Base-by-base conservation (phyloP, 2,329 filamentous ascomycete genomes). In the Plenodomus tracheiphilus region DNA sequence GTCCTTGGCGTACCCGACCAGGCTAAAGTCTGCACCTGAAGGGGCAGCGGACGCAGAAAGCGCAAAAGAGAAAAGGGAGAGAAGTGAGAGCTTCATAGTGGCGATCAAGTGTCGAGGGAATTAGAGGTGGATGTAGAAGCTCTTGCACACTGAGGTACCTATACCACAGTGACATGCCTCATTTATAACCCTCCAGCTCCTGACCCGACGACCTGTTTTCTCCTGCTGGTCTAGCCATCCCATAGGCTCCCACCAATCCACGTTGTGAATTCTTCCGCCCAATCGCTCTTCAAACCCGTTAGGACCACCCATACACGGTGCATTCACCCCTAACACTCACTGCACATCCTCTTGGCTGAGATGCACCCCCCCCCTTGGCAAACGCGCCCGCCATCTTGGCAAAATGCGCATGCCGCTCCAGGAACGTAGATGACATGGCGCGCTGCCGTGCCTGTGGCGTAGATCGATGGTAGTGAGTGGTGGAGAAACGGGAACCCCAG, bases 1-100 rank as follows among this genome's bases (percentile, higher is more conserved):
- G 39, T 69, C 64, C 47, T 68, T 70, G 21, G 51, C 67, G 42
- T 63, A 70, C 7, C 67, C 68, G 13, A 65, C 65, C 8, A 70
- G 64, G 22, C 49, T 49, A 46, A 65, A 71, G 46, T 66, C 60
- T 17, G 36, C 34, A 32, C 49, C 54, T 28, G 59, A 43, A 1
- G 65, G 66, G 2, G 40, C 39, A 28, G 66, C 58, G 15, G 58
- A 48, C 37, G 55, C 53, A 18, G 51, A 36, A 10, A 64, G 47
- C 5, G 56, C 46, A 16, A 65, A 42, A 4, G 56, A 52, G 34
- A 62, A 25, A 37, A 66, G 28, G 4, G 59, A 53, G 18, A 59
- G 36, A 18, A 62, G 22, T 39, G 62, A 61, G 39, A 65, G 42
- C 60, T 68, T 68, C 66, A 69, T 66, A 34, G 53, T 56, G 51